Evolutionary conservation across 2,329 filamentous ascomycete species (phyloP).

Genomic region (Colletotrichum chlorophyti): DNA sequence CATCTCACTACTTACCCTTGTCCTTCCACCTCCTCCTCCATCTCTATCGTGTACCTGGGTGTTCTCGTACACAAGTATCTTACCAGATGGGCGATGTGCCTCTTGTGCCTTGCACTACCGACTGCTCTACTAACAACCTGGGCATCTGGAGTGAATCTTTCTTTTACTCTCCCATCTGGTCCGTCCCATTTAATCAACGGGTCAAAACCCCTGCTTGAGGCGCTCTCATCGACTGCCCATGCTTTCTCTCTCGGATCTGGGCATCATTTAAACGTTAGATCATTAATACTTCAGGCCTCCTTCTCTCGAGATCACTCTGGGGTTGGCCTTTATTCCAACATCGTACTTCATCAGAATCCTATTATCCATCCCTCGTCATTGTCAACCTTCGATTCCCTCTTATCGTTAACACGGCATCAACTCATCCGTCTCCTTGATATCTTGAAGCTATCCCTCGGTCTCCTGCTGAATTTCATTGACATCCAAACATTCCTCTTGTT

Average conservation of each 20-base stretch:
- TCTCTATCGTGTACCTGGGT: slow-evolving; percentile 2
- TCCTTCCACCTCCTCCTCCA: background rate
- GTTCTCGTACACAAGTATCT: slow-evolving; percentile 7
- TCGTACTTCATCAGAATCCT: too few relatives aligned
- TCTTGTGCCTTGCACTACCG: slow-evolving; percentile 12
- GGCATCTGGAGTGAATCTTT: background rate
- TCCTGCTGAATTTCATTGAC: too few relatives aligned
- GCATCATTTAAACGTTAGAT: slow-evolving; percentile 7
- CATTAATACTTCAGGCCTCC: slow-evolving; percentile 14
- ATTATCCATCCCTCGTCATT: too few relatives aligned
- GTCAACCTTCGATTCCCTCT: too few relatives aligned
- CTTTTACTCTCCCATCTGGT: too few relatives aligned
- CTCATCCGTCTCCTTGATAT: too few relatives aligned
- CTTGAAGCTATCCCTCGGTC: too few relatives aligned
- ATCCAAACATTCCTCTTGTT: slow-evolving; percentile 3
- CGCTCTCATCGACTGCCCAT: background rate
- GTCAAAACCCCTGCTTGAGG: slow-evolving; percentile 16
- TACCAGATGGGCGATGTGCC: slow-evolving; percentile 13
- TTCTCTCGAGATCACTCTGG: slow-evolving; percentile 2
- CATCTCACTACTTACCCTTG: background rate
- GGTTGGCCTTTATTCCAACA: too few relatives aligned
- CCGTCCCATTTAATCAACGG: slow-evolving; percentile 29
- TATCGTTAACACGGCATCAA: too few relatives aligned
- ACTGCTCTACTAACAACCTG: background rate
- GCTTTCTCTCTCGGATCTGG: background rate